phyloP scores from a whole-genome alignment of 139 green algal genomes.

The Haematococcus sp. region DNA sequence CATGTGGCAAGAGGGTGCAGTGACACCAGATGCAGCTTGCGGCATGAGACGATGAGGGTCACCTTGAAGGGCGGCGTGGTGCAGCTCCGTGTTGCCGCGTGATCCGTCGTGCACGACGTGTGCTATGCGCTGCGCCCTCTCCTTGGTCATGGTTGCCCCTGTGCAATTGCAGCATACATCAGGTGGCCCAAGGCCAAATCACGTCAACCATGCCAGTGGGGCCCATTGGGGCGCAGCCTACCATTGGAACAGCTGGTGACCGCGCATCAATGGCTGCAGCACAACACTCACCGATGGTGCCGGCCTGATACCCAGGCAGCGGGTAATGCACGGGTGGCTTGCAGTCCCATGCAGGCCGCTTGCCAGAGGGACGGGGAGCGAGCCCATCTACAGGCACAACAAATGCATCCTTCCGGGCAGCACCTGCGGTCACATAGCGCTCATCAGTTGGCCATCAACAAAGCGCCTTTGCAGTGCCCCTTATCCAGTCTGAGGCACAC shows the following conservation, averaged over 20 bases:
- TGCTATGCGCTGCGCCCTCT: constrained; percentile 13
- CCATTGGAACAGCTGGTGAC: neutral
- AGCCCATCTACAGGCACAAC: neutral
- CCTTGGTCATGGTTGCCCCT: constrained; percentile 9
- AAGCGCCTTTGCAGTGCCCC: neutral
- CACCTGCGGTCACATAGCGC: neutral
- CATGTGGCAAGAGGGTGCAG: too few relatives aligned
- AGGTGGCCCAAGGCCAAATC: neutral
- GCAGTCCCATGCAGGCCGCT: too few relatives aligned
- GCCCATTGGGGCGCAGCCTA: neutral
- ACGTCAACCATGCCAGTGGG: too few relatives aligned
- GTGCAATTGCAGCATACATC: neutral
- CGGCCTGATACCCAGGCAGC: neutral
- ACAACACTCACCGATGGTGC: too few relatives aligned
- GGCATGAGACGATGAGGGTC: neutral
- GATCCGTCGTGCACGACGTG: neutral
- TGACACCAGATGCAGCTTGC: neutral
- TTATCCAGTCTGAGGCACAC: too few relatives aligned
- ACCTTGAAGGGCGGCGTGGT: constrained; percentile 13
- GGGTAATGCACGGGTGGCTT: neutral
- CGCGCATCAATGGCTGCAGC: too few relatives aligned
- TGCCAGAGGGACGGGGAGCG: neutral
- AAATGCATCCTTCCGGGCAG: neutral
- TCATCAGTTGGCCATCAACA: too few relatives aligned
- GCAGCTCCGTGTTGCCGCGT: constrained; percentile 22